These are phyloP conservation scores for Pontederia crassipes DNA, from an alignment of 176 grass and related monocot species.

Conservation along the genomic window DNA sequence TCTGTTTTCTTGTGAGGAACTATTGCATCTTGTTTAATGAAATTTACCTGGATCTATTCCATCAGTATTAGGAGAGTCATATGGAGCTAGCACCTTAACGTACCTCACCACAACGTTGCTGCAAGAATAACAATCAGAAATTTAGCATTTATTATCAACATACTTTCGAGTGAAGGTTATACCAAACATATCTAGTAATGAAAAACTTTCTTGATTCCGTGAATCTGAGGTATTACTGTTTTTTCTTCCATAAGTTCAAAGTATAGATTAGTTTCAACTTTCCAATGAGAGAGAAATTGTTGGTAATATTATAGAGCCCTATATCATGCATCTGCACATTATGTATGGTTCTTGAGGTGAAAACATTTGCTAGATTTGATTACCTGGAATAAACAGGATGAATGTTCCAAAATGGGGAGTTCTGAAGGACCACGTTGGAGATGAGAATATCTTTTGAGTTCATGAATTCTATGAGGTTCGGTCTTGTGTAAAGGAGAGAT, in stretches of 20 bases:
- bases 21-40: background rate
- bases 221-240: too few species aligned
- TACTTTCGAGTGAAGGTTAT: too few species aligned
- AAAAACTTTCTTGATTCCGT: too few species aligned
- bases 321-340: too few species aligned
- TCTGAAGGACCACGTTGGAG: conserved; percentile 65
- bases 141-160: background rate
- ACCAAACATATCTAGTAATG: too few species aligned
- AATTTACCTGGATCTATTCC: conserved; percentile 69
- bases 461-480: conserved; percentile 75
- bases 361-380: conserved; percentile 5
- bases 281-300: too few species aligned
- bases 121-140: conserved; percentile 22
- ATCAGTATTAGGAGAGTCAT: conserved; percentile 81
- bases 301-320: too few species aligned
- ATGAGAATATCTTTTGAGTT: conserved; percentile 66
- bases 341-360: background rate
- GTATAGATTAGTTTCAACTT: too few species aligned
- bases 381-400: conserved; percentile 81
- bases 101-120: conserved; percentile 67
- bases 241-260: too few species aligned
- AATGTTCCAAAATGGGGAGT: conserved; percentile 95
- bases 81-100: conserved; percentile 53
- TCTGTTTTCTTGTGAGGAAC: background rate
- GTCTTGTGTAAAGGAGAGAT: conserved; percentile 57